These are phyloP conservation scores for Nakaseomyces glabratus DNA, from an alignment of 1,139 yeast genomes.

Conservation along the genomic window DNA sequence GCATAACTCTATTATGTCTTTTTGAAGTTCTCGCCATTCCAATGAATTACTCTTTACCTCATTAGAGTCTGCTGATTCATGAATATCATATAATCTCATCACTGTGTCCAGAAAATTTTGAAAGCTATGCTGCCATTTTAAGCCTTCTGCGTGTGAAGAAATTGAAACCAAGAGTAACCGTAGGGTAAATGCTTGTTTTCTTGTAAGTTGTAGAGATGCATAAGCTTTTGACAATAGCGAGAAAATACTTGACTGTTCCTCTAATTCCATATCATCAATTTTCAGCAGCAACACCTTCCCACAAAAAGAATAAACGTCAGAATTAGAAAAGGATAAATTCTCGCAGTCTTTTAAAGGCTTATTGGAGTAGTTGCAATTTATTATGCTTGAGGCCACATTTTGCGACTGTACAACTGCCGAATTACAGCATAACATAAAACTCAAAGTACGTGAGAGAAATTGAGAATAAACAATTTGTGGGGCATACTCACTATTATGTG, in stretches of 20 bases:
- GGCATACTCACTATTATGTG: conserved; percentile 61
- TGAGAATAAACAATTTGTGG: conserved; percentile 81
- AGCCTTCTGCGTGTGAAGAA: conserved; percentile 35
- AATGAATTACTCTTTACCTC: conserved; percentile 19
- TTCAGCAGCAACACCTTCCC: conserved; percentile 38
- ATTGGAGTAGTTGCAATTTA: conserved; percentile 8
- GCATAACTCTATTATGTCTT: conserved; percentile 48
- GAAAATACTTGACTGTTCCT: conserved; percentile 55
- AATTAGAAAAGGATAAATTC: conserved; percentile 30
- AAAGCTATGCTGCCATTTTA: conserved; percentile 22
- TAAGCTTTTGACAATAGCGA: conserved; percentile 60
- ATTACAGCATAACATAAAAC: conserved; percentile 49
- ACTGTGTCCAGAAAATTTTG: conserved; percentile 36
- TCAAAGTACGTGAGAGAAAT: conserved; percentile 52
- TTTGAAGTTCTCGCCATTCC: conserved; percentile 53
- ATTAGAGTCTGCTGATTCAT: conserved; percentile 23
- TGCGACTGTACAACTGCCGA: conserved; percentile 37
- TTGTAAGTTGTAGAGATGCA: conserved; percentile 46
- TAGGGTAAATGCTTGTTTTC: conserved; percentile 66
- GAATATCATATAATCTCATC: conserved; percentile 38
- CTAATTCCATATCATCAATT: conserved; percentile 37
- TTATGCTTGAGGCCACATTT: conserved; percentile 31
- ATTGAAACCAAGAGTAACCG: conserved; percentile 50
- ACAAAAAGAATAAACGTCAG: conserved; percentile 44
- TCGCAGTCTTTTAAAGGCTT: conserved; percentile 11